Evolutionary conservation across 495 filamentous ascomycete species (phyloP), one percentile per base, ranked within the genome.

Genomic region (Rhypophila decipiens): DNA sequence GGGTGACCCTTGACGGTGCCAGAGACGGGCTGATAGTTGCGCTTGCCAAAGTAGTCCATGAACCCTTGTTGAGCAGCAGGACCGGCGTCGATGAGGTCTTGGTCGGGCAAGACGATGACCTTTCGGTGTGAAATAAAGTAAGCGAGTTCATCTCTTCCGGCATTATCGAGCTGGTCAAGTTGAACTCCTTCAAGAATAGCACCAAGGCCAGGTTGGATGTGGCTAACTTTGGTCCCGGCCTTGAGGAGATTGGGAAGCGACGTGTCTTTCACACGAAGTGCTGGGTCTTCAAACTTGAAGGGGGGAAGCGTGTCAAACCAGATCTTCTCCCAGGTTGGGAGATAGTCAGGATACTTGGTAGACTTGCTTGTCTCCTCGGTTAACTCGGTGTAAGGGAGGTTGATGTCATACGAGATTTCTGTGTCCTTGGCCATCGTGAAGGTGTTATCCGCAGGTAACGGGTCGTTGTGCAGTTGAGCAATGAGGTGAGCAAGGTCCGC

Each of bases 261-360:
- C 5, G 29, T 10, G 3, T 24, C 17, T 20, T 45, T 21, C 29
- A 27, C 43, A 21, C 20, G 24, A 27, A 36, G 43, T 18, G 24
- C 43, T 1, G 43, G 43, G 31, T 45, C 43, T 13, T 36, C 15
- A 18, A 34, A 27, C 4, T 9, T 21, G 8, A 36, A 17, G 5
- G 29, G 29, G 19, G 35, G 20, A 9, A 36, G 31, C 0, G 43
- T 29, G 1, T 24, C 17, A 33, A 18, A 17, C 31, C 19, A 34
- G 10, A 10, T 21, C 29, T 17, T 7, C 3, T 45, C 43, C 43
- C 43, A 45, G 18, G 43, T 45, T 2, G 43, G 43, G 3, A 45
- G 43, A 33, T 45, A 45, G 18, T 45, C 24, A 1, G 29, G 43
- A 33, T 45, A 45, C 31, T 45, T 19, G 19, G 39, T 24, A 7